Percentiles rank a stretch among this genome's conserved stretches.
Evolutionary conservation across 306 rosid species (phyloP).

Genomic region (Clitoria ternatea): DNA sequence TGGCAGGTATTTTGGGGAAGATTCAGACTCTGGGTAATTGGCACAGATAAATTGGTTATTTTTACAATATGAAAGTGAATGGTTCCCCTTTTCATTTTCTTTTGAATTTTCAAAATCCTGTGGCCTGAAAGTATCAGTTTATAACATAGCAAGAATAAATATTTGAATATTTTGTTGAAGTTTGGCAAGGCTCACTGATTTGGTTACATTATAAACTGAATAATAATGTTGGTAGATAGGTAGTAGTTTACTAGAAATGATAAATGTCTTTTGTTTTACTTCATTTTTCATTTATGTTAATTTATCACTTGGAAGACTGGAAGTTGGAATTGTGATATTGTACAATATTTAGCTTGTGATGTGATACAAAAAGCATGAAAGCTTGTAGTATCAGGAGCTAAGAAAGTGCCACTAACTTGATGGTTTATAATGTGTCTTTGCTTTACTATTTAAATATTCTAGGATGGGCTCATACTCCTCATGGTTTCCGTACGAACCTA

Average conservation of each 20-base stretch:
- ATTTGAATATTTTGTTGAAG: neutral
- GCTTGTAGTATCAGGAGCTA: neutral
- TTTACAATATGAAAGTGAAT: neutral
- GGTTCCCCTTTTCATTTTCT: neutral
- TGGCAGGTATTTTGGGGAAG: neutral
- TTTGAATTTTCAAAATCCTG: neutral
- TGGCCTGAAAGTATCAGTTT: neutral
- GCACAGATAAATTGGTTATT: neutral
- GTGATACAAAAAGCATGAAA: neutral
- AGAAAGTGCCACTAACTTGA: neutral
- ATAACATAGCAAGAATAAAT: neutral
- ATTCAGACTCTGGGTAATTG: neutral
- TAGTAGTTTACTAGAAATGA: neutral
- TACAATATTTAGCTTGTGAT: neutral
- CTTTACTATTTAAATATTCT: neutral
- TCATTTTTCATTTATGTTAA: neutral
- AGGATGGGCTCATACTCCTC: neutral
- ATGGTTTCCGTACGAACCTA: neutral
- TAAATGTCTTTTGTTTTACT: neutral
- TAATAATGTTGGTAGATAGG: neutral
- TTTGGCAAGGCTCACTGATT: neutral
- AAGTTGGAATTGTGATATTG: neutral
- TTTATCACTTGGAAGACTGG: neutral
- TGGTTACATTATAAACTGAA: neutral
- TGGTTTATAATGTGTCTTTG: neutral